Conservation (phyloP, 805 yeast species). For the Kuraishia piskuri region DNA sequence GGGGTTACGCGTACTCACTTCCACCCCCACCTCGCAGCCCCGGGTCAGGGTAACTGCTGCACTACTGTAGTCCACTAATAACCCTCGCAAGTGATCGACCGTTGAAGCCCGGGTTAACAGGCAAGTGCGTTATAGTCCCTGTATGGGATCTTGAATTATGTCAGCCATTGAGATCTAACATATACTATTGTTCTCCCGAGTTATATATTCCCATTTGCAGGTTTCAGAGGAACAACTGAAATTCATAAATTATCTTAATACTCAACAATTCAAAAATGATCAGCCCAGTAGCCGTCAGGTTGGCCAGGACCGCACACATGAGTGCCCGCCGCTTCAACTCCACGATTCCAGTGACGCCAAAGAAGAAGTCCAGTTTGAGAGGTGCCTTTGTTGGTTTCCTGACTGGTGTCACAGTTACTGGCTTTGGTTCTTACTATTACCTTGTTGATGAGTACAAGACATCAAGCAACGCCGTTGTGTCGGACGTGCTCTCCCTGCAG, state of each 20-base stretch:
- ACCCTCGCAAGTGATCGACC: background rate
- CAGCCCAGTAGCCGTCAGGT: background rate
- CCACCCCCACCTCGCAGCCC: background rate
- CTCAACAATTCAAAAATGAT: background rate
- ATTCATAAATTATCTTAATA: no score
- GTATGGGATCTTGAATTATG: background rate
- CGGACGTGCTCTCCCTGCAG: constrained; percentile 67
- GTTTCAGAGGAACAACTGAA: no score
- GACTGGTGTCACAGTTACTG: constrained; percentile 67
- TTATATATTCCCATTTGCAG: no score
- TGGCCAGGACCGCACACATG: background rate
- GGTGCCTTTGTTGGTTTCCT: constrained; percentile 66
- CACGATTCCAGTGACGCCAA: constrained; percentile 7
- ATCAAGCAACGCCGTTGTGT: constrained; percentile 62
- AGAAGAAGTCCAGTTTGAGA: constrained; percentile 19
- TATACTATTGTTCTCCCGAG: no score
- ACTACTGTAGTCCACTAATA: background rate
- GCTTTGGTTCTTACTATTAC: constrained; percentile 70
- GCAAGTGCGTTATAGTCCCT: background rate
- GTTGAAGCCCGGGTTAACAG: background rate
- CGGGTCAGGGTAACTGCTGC: background rate
- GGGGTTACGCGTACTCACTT: background rate
- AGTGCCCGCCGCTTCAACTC: background rate
- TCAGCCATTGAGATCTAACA: no score
- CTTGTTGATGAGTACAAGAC: constrained; percentile 69